A percentile compares a stretch with the other conserved stretches of the same genome.
Conservation (phyloP, 2,329 filamentous ascomycete genomes). For the Colletotrichum plurivorum region DNA sequence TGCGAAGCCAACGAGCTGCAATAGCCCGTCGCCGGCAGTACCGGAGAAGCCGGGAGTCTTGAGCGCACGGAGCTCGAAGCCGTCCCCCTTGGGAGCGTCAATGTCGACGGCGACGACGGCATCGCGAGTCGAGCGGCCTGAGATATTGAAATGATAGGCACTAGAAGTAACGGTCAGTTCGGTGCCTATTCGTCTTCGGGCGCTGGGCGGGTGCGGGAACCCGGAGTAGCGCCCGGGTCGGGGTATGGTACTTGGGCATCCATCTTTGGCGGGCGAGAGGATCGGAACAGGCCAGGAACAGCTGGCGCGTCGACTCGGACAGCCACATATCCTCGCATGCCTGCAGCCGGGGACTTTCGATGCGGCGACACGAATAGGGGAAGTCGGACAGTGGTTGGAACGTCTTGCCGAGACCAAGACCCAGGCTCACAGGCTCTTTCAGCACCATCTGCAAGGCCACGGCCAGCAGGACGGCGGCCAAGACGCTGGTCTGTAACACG, state of each 20-base stretch:
- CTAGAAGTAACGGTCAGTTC: conserved; percentile 18
- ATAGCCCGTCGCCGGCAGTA: conserved; percentile 47
- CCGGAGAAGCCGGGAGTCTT: conserved; percentile 47
- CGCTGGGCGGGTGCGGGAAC: background rate
- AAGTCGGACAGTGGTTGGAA: conserved; percentile 47
- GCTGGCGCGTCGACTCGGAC: conserved; percentile 46
- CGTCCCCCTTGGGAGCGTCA: conserved; percentile 44
- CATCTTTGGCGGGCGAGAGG: conserved; percentile 41
- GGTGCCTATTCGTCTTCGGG: background rate
- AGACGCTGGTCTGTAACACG: conserved; percentile 31
- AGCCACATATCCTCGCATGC: conserved; percentile 52
- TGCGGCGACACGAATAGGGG: conserved; percentile 48
- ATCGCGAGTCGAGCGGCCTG: conserved; percentile 48
- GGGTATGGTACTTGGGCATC: conserved; percentile 45
- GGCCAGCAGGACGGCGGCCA: conserved; percentile 39
- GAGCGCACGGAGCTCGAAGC: conserved; percentile 45
- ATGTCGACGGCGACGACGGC: conserved; percentile 50
- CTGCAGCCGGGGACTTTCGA: conserved; percentile 45
- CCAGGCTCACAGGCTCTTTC: conserved; percentile 41
- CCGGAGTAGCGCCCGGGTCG: too few relatives aligned
- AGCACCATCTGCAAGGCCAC: conserved; percentile 42
- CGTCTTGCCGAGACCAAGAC: conserved; percentile 43
- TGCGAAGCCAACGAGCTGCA: conserved; percentile 49
- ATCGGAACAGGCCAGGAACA: conserved; percentile 50
- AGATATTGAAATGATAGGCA: conserved; percentile 44